Conservation (phyloP, 2,329 filamentous ascomycete species). For the Fonsecaea monophora region DNA sequence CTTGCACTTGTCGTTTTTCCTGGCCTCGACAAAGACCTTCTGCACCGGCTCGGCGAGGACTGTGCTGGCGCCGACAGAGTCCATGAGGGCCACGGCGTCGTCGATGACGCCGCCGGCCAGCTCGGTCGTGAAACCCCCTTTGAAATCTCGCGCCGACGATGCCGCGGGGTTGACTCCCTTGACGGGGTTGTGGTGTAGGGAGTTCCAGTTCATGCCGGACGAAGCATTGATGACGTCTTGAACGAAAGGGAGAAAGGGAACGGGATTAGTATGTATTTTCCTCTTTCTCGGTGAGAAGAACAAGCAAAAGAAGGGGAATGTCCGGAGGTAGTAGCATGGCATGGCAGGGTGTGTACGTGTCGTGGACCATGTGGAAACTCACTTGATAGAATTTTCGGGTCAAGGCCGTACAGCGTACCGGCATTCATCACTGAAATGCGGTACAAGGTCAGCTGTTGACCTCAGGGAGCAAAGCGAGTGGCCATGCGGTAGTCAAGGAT, state of each 20-base stretch:
- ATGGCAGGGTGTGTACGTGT: background rate
- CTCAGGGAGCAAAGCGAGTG: background rate
- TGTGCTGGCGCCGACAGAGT: conserved; percentile 6
- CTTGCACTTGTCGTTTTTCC: conserved; percentile 19
- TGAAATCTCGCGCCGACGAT: conserved; percentile 18
- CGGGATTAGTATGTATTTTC: background rate
- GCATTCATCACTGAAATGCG: conserved; percentile 13
- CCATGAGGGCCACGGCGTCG: conserved; percentile 16
- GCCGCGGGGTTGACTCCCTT: conserved; percentile 15
- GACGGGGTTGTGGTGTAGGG: conserved; percentile 16
- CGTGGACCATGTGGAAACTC: background rate
- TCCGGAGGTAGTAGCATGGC: background rate
- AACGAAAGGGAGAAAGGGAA: background rate
- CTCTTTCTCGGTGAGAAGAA: background rate
- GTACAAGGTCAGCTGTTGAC: background rate
- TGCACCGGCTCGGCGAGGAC: conserved; percentile 8
- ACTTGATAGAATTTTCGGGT: conserved; percentile 21
- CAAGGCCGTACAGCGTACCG: conserved; percentile 13
- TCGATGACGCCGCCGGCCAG: conserved; percentile 20
- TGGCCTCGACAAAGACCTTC: conserved; percentile 16
- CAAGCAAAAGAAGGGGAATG: background rate
- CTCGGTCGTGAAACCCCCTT: conserved; percentile 20
- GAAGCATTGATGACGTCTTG: conserved; percentile 18
- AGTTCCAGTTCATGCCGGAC: conserved; percentile 21
- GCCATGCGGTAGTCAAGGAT: background rate